Base-by-base conservation (phyloP, 495 filamentous ascomycete species). In the Aspergillus coremiiformis region DNA sequence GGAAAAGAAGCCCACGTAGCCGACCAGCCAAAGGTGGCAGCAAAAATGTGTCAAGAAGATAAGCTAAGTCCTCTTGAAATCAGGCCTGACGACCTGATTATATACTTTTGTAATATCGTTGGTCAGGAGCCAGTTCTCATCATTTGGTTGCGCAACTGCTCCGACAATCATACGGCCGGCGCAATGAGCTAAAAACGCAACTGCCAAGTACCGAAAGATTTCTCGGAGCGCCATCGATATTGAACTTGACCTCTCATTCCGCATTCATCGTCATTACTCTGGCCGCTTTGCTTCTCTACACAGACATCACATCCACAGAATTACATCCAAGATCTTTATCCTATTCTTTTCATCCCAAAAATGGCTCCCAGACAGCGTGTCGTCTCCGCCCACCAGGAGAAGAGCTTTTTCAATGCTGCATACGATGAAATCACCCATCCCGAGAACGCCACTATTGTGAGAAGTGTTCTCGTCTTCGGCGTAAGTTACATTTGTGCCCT, bases 401-500 rank as follows among this genome's bases (percentile, higher is more conserved):
- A 79, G 67, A 63, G 79, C 45, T 71, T 81, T 59, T 54, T 81
- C 52, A 61, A 62, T 54, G 65, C 62, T 33, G 56, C 78, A 51
- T 89, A 88, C 67, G 75, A 78, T 39, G 73, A 84, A 54, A 53
- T 87, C 62, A 87, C 81, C 39, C 77, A 78, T 49, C 70, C 86
- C 23, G 87, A 92, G 69, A 90, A 92, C 68, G 75, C 84, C 43
- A 77, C 82, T 50, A 80, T 90, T 52, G 84, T 90, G 54, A 78
- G 82, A 62, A 89, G 85, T 60, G 59, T 90, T 51, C 71, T 82
- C 52, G 63, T 87, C 45, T 90, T 90, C 62, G 83, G 82, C 46
- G 87, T 91, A 75, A 55, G 86, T 79, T 26, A 49, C 6, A 6
- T 10, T 27, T 12, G 2, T 27, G 20, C 24, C 21, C 15, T 21